Evolutionary conservation across 805 yeast genomes (phyloP), one percentile per base, ranked within the genome.

Genomic region (Candida krabiensis): DNA sequence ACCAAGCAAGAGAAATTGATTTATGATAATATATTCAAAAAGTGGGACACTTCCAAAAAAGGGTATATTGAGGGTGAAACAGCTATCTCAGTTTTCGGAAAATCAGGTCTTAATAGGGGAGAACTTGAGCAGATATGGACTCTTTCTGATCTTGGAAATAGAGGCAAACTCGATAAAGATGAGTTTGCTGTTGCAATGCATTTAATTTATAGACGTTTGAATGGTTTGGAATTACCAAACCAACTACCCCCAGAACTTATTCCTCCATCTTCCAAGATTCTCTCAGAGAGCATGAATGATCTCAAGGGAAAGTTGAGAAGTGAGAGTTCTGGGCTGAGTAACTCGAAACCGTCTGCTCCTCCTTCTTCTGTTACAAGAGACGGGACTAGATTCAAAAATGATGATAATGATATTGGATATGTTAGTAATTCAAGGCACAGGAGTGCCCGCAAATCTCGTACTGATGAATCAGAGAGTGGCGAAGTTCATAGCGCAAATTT

Each of bases 131-230:
- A 80, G 28, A 89, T 93, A 46, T 91, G 99, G 99, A 86, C 79
- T 33, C 71, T 91, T 49, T 78, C 90, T 39, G 98, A 93, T 60
- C 75, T 82, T 12, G 80, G 82, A 38, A 85, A 89, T 60, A 74
- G 83, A 38, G 96, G 97, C 4, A 80, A 77, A 56, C 77, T 91
- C 49, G 86, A 86, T 59, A 80, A 79, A 53, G 96, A 91, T 59
- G 96, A 88, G 61, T 93, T 91, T 67, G 84, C 96, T 0, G 89
- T 93, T 24, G 97, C 98, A 22, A 93, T 91, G 98, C 97, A 95
- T 70, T 71, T 91, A 42, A 91, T 91, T 30, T 91, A 93, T 65
- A 78, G 96, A 60, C 77, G 91, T 46, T 68, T 91, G 57, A 90
- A 89, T 56, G 97, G 97, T 2, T 79, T 77, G 47, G 87, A 84